These are phyloP conservation scores for Malassezia sp. DNA, from an alignment of 1,284 basidiomycete genomes.

Conservation along the genomic window DNA sequence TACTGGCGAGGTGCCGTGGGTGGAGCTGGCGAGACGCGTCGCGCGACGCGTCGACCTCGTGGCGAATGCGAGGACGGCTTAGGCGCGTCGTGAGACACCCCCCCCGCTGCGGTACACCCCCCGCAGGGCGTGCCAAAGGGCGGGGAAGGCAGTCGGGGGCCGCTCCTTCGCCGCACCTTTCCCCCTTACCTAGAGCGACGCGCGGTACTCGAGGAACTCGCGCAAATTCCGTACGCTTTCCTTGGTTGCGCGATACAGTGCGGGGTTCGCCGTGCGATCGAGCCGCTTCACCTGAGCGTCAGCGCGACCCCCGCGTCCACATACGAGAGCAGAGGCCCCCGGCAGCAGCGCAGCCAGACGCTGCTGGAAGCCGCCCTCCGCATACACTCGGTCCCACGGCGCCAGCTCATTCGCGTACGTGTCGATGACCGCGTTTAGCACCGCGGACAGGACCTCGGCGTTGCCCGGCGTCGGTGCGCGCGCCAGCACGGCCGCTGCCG, in stretches of 20 bases:
- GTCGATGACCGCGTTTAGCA: slow-evolving; percentile 76
- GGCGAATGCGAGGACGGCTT: too few relatives aligned
- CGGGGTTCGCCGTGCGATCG: not conserved
- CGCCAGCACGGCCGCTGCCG: too few relatives aligned
- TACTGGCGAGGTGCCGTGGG: slow-evolving; percentile 8
- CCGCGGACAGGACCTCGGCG: slow-evolving; percentile 67
- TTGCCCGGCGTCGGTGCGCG: slow-evolving; percentile 26
- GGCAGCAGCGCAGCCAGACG: slow-evolving; percentile 54
- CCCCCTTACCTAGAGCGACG: not conserved
- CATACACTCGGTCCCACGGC: slow-evolving; percentile 69
- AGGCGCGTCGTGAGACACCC: too few relatives aligned
- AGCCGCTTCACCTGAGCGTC: slow-evolving; percentile 5
- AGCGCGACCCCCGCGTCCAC: slow-evolving; percentile 47
- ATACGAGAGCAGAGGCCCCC: slow-evolving; percentile 53
- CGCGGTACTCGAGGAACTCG: slow-evolving; percentile 13
- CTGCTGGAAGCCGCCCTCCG: slow-evolving; percentile 54
- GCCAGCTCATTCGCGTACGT: slow-evolving; percentile 82
- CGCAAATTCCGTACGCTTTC: slow-evolving; percentile 38
- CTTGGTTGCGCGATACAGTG: slow-evolving; percentile 3
- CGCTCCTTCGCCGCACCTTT: too few relatives aligned
- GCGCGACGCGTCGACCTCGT: slow-evolving; percentile 7
- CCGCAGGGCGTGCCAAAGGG: too few relatives aligned
- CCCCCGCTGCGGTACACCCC: too few relatives aligned
- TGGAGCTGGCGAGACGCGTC: slow-evolving; percentile 10
- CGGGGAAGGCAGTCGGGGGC: too few relatives aligned